Evolutionary conservation across 768 basidiomycete genomes (phyloP), one percentile per base, ranked within the genome.

Genomic region (Pleurotus djamor): DNA sequence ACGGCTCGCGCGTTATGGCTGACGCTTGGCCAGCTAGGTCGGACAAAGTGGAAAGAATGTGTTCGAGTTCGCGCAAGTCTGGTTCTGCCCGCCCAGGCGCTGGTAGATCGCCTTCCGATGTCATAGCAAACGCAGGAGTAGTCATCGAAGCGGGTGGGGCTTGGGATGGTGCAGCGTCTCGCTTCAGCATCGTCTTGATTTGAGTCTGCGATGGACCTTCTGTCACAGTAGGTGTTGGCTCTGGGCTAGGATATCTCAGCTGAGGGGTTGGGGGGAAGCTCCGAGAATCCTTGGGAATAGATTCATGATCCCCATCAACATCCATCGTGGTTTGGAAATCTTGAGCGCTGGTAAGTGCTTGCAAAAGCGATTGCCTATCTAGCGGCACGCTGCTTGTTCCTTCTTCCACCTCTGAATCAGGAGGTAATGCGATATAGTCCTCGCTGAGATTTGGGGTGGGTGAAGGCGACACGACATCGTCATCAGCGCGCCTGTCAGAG

Each of bases 401-500:
- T 5, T 56, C 54, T 14, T 47, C 47, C 6, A 28, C 37, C 43
- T 56, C 50, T 10, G 45, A 38, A 17, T 57, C 56, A 17, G 48
- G 43, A 17, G 47, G 48, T 9, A 58, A 45, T 10, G 50, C 35
- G 10, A 55, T 44, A 28, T 50, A 37, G 36, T 48, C 58, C 28
- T 64, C 60, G 45, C 38, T 43, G 14, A 59, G 51, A 4, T 45
- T 43, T 33, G 65, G 62, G 52, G 63, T 34, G n/a, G 51, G 33
- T 0, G 65, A 60, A 16, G 57, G 61, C 33, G 64, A 59, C 21
- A 28, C 21, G 44, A 57, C 52, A 8, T 58, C 61, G 33, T 68
- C 67, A 16, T 62, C 57, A 50, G 55, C 65, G 45, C 71, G 66
- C 2, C 72, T 66, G 41, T 68, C 66, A 35, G 80, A 76, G 37